Base-by-base conservation (phyloP, 768 basidiomycete genomes). In the Trametes cingulata region DNA sequence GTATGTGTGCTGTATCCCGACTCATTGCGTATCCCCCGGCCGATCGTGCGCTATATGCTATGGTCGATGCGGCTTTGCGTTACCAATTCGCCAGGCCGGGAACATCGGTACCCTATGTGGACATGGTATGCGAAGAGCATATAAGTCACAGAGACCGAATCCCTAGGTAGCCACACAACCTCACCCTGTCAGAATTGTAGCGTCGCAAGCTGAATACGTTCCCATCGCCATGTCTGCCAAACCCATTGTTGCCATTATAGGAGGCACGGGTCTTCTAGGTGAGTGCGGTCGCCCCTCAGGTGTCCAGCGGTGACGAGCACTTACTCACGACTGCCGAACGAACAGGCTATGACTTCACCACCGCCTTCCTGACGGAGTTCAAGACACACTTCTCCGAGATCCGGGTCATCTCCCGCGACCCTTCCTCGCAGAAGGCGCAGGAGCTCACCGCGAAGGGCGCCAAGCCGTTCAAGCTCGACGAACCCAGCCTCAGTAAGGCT, bases 401-500 rank as follows among this genome's bases (percentile, higher is more conserved):
- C 20, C 52, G 64, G 24, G 52, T 61, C 41, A 40, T 66, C 39
- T 61, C 57, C 3, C 64, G 68, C 15, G 59, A 65, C 45, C 55
- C 57, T 13, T 37, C 45, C n/a, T 58, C 66, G 2, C 22, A 17
- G 42, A 49, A 15, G 40, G 40, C 17, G 46, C 66, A 65, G 35
- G 61, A 43, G 4, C 55, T 68, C 13, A 60, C 58, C 13, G 35
- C 20, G 19, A 39, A 57, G 13, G 69, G 69, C 15, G 69, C 64
- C 1, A 61, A 65, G 51, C 27, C 68, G 8, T 20, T 52, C 41
- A 33, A 24, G 17, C 27, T 68, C 22, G 45, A 60, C 25, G 15
- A 40, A 2, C 46, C 29, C 36, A 33, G 54, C 36, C 15, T 52
- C 9, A 27, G 29, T 17, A 52, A 48, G n/a, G 42, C 59, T 7